Evolutionary conservation across 1,284 basidiomycete genomes (phyloP).

Genomic region (Trametes polyzona): DNA sequence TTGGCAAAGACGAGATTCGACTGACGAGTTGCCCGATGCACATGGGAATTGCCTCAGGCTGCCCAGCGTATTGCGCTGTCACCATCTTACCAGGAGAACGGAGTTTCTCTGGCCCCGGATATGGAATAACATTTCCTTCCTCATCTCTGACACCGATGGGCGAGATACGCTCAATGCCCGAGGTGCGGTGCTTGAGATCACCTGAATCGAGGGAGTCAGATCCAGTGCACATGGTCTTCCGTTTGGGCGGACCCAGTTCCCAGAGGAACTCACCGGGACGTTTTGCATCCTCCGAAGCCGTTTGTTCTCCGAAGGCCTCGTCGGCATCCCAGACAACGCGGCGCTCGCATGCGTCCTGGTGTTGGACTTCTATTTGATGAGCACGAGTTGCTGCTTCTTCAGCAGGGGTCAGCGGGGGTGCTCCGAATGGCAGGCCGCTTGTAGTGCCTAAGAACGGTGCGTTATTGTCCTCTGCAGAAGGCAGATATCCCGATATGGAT

Average conservation of each 20-base stretch:
- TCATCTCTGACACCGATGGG: constrained; percentile 40
- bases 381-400: constrained; percentile 57
- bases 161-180: constrained; percentile 22
- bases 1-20: neutral
- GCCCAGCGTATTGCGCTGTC: constrained; percentile 55
- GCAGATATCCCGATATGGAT: constrained; percentile 74
- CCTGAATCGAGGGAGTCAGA: neutral
- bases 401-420: constrained; percentile 51
- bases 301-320: constrained; percentile 30
- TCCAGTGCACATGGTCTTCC: too few relatives aligned
- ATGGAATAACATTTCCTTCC: constrained; percentile 36
- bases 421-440: constrained; percentile 34
- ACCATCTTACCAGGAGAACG: constrained; percentile 35
- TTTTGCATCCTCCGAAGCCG: constrained; percentile 17
- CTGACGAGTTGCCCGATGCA: constrained; percentile 60
- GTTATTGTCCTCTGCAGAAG: constrained; percentile 63
- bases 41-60: constrained; percentile 55
- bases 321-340: constrained; percentile 52
- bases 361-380: constrained; percentile 60
- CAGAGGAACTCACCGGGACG: neutral
- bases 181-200: constrained; percentile 21
- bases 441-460: constrained; percentile 58
- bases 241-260: too few relatives aligned
- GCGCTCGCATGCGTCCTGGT: constrained; percentile 46
- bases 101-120: constrained; percentile 41